phyloP scores from a whole-genome alignment of 179 eudicot species.

The Gypsophila paniculata region DNA sequence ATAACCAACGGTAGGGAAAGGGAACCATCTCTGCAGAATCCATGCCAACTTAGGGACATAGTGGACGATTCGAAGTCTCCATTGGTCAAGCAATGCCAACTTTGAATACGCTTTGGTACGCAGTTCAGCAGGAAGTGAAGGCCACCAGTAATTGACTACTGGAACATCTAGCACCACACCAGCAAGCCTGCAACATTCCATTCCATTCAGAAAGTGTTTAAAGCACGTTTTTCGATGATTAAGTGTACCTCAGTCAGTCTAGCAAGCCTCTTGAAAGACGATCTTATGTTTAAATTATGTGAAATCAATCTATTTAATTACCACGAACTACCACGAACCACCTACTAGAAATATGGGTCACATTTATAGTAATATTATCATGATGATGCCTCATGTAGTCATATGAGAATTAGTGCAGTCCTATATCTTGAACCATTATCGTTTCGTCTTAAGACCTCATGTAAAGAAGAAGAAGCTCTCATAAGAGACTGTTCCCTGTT shows the following conservation, averaged over 20 bases:
- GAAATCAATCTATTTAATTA: no score
- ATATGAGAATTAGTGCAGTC: no score
- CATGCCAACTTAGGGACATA: constrained; percentile 32
- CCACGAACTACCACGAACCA: no score
- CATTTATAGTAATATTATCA: no score
- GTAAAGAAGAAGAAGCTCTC: neutral
- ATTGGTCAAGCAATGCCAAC: constrained; percentile 21
- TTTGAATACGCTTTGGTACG: constrained; percentile 17
- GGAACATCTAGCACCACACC: constrained; percentile 31
- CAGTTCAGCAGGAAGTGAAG: constrained; percentile 31
- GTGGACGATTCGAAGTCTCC: constrained; percentile 26
- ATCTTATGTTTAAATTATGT: neutral
- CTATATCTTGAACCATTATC: no score
- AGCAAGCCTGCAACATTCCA: constrained; percentile 30
- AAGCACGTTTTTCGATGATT: neutral
- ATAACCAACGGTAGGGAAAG: constrained; percentile 20
- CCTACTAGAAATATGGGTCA: no score
- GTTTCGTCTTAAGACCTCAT: no score
- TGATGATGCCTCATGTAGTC: no score
- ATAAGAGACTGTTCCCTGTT: no score
- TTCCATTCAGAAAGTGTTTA: neutral
- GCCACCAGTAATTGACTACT: constrained; percentile 44
- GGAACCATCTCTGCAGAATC: constrained; percentile 27
- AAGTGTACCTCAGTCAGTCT: neutral
- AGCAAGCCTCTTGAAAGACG: neutral